phyloP scores from a whole-genome alignment of 192 early-diverging fungal genomes.

The Backusella tuberculispora region DNA sequence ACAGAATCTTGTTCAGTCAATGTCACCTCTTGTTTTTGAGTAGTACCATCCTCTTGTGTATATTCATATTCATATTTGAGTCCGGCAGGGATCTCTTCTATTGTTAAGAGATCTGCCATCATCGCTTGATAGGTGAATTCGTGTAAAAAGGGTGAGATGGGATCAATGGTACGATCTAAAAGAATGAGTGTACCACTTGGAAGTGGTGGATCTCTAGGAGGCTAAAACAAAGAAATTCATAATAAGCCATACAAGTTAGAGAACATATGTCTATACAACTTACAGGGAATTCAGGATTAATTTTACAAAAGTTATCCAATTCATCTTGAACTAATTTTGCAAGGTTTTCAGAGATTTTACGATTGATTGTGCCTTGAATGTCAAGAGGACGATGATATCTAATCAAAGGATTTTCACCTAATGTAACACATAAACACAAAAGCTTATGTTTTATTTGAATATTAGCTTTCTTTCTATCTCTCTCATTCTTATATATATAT shows the following conservation, averaged over 20 bases:
- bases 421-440: slow-evolving; percentile 81
- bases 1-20: slow-evolving; percentile 82
- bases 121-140: slow-evolving; percentile 99
- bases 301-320: slow-evolving; percentile 78
- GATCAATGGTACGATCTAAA: slow-evolving; percentile 90
- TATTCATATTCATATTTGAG: slow-evolving; percentile 65
- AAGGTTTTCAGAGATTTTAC: slow-evolving; percentile 72
- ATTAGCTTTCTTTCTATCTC: too few relatives aligned
- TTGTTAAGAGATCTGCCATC: slow-evolving; percentile 85
- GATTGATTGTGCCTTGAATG: slow-evolving; percentile 61
- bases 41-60: slow-evolving; percentile 48
- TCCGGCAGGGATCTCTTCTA: slow-evolving; percentile 60
- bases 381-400: slow-evolving; percentile 87
- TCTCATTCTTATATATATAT: background rate
- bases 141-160: slow-evolving; percentile 89
- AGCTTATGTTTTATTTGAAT: slow-evolving; percentile 41
- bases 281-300: slow-evolving; percentile 70
- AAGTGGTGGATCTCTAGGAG: slow-evolving; percentile 47
- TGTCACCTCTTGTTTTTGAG: slow-evolving; percentile 50
- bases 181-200: slow-evolving; percentile 84
- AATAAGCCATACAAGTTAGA: background rate
- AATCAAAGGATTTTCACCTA: slow-evolving; percentile 93
- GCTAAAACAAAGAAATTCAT: slow-evolving; percentile 19
- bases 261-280: background rate
- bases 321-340: slow-evolving; percentile 84